Percentiles rank a stretch among this genome's conserved stretches.
Evolutionary conservation across 306 rosid genomes (phyloP).

Genomic region (Clitoria ternatea): DNA sequence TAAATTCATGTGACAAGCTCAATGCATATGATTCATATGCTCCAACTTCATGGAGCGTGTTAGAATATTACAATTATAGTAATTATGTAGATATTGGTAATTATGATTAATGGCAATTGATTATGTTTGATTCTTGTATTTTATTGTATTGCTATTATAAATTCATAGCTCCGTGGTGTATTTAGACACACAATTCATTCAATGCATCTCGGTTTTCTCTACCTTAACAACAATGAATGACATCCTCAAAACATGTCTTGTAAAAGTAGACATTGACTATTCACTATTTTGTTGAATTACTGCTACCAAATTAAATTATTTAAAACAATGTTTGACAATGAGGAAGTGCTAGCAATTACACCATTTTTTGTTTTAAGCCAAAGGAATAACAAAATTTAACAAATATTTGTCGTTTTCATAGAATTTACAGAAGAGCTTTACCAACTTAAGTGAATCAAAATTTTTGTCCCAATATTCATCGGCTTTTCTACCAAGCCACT

Average conservation of each 20-base stretch:
- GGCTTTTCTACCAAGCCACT: constrained; percentile 41
- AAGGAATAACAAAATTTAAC: constrained; percentile 7
- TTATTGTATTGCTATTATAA: too few species aligned
- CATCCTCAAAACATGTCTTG: background rate
- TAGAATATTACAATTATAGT: too few species aligned
- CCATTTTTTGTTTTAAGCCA: background rate
- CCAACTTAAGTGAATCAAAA: constrained; percentile 45
- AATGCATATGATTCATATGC: too few species aligned
- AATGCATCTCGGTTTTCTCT: too few species aligned
- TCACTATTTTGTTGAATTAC: constrained; percentile 3
- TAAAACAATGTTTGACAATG: background rate
- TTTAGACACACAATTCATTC: too few species aligned
- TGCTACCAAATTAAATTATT: constrained; percentile 1
- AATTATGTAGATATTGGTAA: too few species aligned
- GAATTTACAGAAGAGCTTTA: constrained; percentile 21
- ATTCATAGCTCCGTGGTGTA: too few species aligned
- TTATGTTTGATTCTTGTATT: too few species aligned
- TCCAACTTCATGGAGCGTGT: too few species aligned
- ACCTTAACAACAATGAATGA: background rate
- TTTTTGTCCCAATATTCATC: constrained; percentile 47
- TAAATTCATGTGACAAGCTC: too few species aligned
- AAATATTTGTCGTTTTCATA: background rate
- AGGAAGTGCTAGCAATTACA: background rate
- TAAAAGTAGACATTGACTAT: background rate
- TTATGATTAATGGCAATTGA: too few species aligned